These are phyloP conservation scores for Pythium phragmiticola DNA, from an alignment of 352 stramenopile species.

Conservation along the genomic window DNA sequence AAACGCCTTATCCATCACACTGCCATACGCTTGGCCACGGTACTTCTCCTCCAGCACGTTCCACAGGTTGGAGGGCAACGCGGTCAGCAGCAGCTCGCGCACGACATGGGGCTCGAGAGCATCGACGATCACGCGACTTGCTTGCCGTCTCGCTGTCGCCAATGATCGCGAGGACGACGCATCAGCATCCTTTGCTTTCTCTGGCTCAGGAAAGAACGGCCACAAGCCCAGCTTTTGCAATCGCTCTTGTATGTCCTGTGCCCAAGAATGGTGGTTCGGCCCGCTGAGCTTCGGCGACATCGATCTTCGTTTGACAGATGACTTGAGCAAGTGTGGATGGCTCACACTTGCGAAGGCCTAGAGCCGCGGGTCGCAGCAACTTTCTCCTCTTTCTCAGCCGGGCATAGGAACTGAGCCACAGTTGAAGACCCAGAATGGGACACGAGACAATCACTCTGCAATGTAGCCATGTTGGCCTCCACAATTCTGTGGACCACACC, in stretches of 20 bases:
- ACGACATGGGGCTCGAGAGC: constrained; percentile 25
- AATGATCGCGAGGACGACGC: not conserved
- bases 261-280: constrained; percentile 17
- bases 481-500: constrained; percentile 18
- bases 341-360: no score
- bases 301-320: not conserved
- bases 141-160: not conserved
- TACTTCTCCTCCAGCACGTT: constrained; percentile 20
- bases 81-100: constrained; percentile 22
- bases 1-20: constrained; percentile 28
- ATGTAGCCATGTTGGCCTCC: not conserved
- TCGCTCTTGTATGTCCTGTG: constrained; percentile 1
- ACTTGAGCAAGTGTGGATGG: no score
- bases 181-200: not conserved
- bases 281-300: constrained; percentile 19
- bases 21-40: constrained; percentile 14
- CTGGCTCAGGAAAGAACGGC: constrained; percentile 3
- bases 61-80: constrained; percentile 22
- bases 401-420: not conserved
- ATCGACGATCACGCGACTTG: constrained; percentile 21
- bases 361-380: not conserved
- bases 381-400: not conserved
- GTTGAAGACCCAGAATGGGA: not conserved
- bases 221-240: constrained; percentile 15
- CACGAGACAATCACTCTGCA: not conserved